Base-by-base conservation (phyloP, 148 eudicot species). In the Heliosperma pusillum region DNA sequence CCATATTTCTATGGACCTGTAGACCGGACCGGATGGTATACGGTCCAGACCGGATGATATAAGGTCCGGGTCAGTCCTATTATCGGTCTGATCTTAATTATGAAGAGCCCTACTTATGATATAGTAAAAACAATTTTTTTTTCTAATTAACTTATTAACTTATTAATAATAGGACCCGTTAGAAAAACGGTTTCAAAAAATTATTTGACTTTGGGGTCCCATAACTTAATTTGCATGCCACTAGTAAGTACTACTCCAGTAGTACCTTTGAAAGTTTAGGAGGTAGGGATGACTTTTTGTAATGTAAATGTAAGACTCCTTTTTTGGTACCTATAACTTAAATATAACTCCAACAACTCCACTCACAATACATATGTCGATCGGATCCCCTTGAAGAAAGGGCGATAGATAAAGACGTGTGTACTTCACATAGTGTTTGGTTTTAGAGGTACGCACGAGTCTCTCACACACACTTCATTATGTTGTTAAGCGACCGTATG, bases 271-370 rank as follows among this genome's bases (percentile, higher is more conserved):
- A 70, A 70, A 70, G 15, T 59, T 25, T 50, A 52, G 22, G 25
- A 5, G 73, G 42, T 50, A 7, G 40, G 60, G 16, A 4, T 58
- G 73, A 52, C 40, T 70, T 69, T n/a, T 50, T 50, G 61, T 50
- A 20, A 70, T 70, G 73, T 70, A 50, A 70, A 70, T 70, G 55
- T 36, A 8, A 13, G 73, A 70, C 73, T 53, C 52, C 61, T 70
- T 52, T 53, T 70, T 70, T 70, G 58, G 42, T 12, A 2, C 40
- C 11, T 47, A 21, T 50, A 26, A 52, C 60, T 70, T 70, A 50
- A 70, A 53, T 70, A 26, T 25, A 50, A 17, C 40, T 19, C 60
- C 73, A 70, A 70, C 73, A 70, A 70, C 73, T 70, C 73, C 73
- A 70, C 73, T 52, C 40, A 70, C 40, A 20, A 7, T 15, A 30